A percentile compares a stretch with the other conserved stretches of the same genome.
Evolutionary conservation across 2,329 filamentous ascomycete genomes (phyloP).

Genomic region (Neofusicoccum umdonicola): DNA sequence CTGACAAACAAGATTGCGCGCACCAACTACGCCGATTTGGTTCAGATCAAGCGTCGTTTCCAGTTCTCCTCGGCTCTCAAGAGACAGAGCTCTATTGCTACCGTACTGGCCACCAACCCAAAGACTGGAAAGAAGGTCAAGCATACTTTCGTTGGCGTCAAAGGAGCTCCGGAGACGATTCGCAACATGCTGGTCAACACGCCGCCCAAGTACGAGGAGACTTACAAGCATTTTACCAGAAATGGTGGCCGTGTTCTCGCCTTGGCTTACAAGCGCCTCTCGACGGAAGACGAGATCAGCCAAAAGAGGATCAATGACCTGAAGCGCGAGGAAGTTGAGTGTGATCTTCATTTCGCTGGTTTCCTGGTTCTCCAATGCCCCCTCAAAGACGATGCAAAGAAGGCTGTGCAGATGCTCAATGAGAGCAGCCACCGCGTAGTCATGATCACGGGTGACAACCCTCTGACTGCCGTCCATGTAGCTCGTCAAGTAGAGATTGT

Average conservation of each 20-base stretch:
- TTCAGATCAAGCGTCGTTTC: constrained; percentile 95
- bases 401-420: constrained; percentile 93
- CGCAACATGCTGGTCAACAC: constrained; percentile 83
- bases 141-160: constrained; percentile 90
- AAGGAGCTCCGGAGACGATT: constrained; percentile 96
- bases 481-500: constrained; percentile 96
- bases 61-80: constrained; percentile 97
- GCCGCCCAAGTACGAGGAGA: constrained; percentile 91
- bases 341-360: constrained; percentile 81
- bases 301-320: constrained; percentile 86
- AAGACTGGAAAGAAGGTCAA: constrained; percentile 72
- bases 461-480: constrained; percentile 92
- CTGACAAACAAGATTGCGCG: constrained; percentile 65
- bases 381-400: constrained; percentile 91
- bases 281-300: constrained; percentile 76
- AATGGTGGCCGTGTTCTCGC: constrained; percentile 93
- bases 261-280: constrained; percentile 89
- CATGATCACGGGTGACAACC: constrained; percentile 99
- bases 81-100: constrained; percentile 90
- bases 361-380: constrained; percentile 95
- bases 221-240: constrained; percentile 95
- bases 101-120: constrained; percentile 69
- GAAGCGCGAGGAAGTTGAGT: constrained; percentile 89
- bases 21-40: constrained; percentile 61
- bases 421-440: constrained; percentile 98